Evolutionary conservation across 164 flowering plant genomes (phyloP).

Genomic region (Tinospora cordifolia): DNA sequence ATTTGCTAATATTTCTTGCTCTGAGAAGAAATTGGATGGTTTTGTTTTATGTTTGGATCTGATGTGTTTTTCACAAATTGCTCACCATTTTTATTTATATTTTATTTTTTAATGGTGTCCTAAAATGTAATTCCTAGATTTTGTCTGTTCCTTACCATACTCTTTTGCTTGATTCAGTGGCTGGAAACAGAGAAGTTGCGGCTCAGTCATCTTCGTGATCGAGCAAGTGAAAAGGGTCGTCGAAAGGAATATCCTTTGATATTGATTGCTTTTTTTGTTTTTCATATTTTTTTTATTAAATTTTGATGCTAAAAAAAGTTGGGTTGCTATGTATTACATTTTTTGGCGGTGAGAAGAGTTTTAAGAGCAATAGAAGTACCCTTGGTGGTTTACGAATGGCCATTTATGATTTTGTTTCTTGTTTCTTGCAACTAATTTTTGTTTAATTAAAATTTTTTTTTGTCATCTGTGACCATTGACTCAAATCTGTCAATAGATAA

Average conservation of each 20-base stretch:
- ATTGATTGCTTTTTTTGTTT: not conserved
- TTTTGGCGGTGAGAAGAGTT: not conserved
- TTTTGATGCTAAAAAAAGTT: not conserved
- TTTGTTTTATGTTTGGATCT: not conserved
- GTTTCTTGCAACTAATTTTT: not conserved
- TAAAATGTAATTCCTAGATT: not conserved
- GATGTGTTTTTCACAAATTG: not conserved
- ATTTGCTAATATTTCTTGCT: not conserved
- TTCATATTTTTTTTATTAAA: not conserved
- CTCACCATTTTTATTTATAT: too few species aligned
- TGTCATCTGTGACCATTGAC: not conserved
- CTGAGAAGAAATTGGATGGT: not conserved
- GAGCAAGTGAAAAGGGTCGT: conserved; percentile 89
- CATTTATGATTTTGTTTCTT: not conserved
- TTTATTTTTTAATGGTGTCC: not conserved
- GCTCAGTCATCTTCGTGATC: conserved; percentile 90
- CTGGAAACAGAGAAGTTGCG: conserved; percentile 72
- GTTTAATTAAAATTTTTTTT: too few species aligned
- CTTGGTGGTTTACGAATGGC: not conserved
- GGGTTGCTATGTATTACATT: not conserved
- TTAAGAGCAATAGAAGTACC: not conserved
- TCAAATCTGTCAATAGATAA: not conserved
- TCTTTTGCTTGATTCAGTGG: conserved; percentile 48
- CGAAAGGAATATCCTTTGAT: conserved; percentile 91
- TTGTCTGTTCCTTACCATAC: conserved; percentile 1